Base-by-base conservation (phyloP, 2,329 filamentous ascomycete species). In the Waltergamsia citrina region DNA sequence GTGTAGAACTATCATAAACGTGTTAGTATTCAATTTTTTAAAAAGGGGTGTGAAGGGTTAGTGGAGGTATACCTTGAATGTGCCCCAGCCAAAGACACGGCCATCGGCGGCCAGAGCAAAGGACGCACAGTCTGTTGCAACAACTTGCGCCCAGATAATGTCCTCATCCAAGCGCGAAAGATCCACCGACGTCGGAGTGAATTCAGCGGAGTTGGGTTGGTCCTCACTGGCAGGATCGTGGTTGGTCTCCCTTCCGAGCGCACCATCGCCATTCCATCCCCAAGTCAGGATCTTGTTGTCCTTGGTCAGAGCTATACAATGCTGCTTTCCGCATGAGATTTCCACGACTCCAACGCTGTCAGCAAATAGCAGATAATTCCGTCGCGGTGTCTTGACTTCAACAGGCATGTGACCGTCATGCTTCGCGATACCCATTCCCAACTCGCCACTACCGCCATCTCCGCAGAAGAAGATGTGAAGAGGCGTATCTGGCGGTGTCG, bases 261-360 rank as follows among this genome's bases (percentile, higher is more conserved):
- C 80, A 41, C 79, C 78, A 47, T 83, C 74, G 50, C 87, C 83
- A 53, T 87, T 86, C 43, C 86, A 81, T 40, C 83, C 83, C 83
- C 83, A 88, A 17, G 80, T 84, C 31, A 83, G 62, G 44, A 87
- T 78, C 56, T 75, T 77, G 62, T 84, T 83, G 55, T 85, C 78
- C 44, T 76, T 69, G 31, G 82, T 86, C 29, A 87, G 60, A 3
- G 78, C 81, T 41, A 81, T 63, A 35, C 69, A 74, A 57, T 88
- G 83, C 81, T 86, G 85, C 37, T 81, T 81, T 39, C 83, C 82
- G 35, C 76, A 71, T 36, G 78, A 77, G 35, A 87, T 54, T 51
- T 79, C 72, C 5, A 86, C 80, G 25, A 86, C 72, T 75, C 22
- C n/a, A n/a, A n/a, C n/a, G n/a, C n/a, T n/a, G n/a, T n/a, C n/a